Conservation (phyloP, 2,329 filamentous ascomycete genomes). For the Apiospora kogelbergensis region DNA sequence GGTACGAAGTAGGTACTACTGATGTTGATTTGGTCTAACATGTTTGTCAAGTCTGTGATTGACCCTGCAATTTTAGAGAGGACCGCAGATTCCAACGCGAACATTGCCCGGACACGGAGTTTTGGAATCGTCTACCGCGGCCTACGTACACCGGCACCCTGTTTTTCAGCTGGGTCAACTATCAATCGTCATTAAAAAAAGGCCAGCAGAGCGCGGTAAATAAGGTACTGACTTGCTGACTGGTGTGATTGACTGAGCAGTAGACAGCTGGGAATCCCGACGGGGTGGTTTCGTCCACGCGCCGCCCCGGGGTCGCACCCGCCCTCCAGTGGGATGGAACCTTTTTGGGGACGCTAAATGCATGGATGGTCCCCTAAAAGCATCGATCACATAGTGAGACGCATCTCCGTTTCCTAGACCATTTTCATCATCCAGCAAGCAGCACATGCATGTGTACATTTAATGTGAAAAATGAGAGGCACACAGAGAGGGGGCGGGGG, state of each 20-base stretch:
- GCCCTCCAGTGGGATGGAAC: background rate
- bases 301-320: constrained; percentile 14
- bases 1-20: background rate
- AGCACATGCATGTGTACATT: too few relatives aligned
- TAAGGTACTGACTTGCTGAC: background rate
- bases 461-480: too few relatives aligned
- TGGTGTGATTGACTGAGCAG: background rate
- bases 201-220: background rate
- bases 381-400: background rate
- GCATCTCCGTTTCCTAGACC: too few relatives aligned
- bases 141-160: background rate
- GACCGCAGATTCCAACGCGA: background rate
- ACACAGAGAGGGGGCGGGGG: too few relatives aligned
- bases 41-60: background rate
- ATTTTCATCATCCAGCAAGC: too few relatives aligned
- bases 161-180: background rate
- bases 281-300: constrained; percentile 11
- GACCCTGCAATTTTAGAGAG: background rate
- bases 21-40: background rate
- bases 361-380: background rate
- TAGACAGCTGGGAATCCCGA: background rate
- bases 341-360: background rate
- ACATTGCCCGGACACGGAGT: background rate
- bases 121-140: background rate
- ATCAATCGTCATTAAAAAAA: background rate